These are phyloP conservation scores for Anaeramoeba flamelloides DNA, from an alignment of 78 protist species.

Conservation along the genomic window DNA sequence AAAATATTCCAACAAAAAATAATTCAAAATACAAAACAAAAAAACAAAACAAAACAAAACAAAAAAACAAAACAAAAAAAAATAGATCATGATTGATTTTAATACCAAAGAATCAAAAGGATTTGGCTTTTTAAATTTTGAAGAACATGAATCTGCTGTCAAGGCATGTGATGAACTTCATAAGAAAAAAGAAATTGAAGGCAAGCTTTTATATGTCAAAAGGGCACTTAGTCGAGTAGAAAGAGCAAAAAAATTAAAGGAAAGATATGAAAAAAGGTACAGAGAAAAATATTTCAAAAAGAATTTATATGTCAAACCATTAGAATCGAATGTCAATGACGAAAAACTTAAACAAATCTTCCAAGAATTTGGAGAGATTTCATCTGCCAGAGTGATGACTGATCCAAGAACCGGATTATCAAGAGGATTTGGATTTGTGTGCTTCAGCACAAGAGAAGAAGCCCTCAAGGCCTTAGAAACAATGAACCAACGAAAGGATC, in stretches of 20 bases:
- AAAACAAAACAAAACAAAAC: too few species aligned
- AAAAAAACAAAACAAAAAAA: too few species aligned
- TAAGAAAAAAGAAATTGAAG: constrained; percentile 35
- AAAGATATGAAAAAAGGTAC: constrained; percentile 47
- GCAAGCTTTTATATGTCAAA: constrained; percentile 51
- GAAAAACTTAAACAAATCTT: constrained; percentile 4
- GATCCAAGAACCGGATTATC: not conserved
- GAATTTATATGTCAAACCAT: constrained; percentile 7
- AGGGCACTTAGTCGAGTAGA: constrained; percentile 69
- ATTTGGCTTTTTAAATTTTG: constrained; percentile 85
- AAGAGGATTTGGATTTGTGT: constrained; percentile 3
- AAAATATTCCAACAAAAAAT: too few species aligned
- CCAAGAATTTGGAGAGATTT: not conserved
- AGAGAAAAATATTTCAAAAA: too few species aligned
- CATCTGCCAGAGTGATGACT: not conserved
- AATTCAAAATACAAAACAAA: too few species aligned
- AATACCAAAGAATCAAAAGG: too few species aligned
- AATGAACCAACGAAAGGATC: not conserved
- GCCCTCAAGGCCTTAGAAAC: not conserved
- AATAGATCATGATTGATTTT: too few species aligned
- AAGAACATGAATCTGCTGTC: constrained; percentile 56
- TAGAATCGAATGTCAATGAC: not conserved
- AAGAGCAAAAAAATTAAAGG: constrained; percentile 58
- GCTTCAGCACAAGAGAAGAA: constrained; percentile 5
- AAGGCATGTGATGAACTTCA: constrained; percentile 52